These are phyloP conservation scores for Cladophialophora bantiana DNA, from an alignment of 2,329 filamentous ascomycete genomes.

Conservation along the genomic window DNA sequence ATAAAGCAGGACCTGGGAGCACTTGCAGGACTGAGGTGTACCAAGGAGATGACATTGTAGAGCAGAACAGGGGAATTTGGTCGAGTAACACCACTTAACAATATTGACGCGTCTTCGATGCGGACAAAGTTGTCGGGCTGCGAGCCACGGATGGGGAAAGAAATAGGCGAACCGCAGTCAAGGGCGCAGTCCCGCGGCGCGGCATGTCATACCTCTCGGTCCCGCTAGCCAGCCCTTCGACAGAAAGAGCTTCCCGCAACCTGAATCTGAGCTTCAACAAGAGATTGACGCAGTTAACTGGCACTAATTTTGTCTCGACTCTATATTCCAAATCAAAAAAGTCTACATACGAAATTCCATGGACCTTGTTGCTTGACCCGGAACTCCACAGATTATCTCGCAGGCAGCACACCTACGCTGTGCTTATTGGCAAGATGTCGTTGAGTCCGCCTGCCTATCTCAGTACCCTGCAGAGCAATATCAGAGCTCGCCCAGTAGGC, in stretches of 20 bases:
- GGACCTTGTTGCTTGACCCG: slow-evolving; percentile 9
- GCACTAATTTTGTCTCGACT: slow-evolving; percentile 16
- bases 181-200: slow-evolving; percentile 6
- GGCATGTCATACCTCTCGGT: slow-evolving; percentile 16
- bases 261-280: slow-evolving; percentile 15
- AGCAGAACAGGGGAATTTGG: slow-evolving; percentile 4
- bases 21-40: neutral
- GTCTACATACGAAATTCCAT: slow-evolving; percentile 5
- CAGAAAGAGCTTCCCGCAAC: slow-evolving; percentile 18
- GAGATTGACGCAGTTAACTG: slow-evolving; percentile 4
- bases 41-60: slow-evolving; percentile 15
- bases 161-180: slow-evolving; percentile 1
- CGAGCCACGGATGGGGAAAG: slow-evolving; percentile 15
- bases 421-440: slow-evolving; percentile 67
- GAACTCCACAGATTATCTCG: slow-evolving; percentile 8
- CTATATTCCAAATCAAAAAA: slow-evolving; percentile 14
- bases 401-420: slow-evolving; percentile 34
- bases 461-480: slow-evolving; percentile 92
- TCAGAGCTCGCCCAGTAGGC: slow-evolving; percentile 76
- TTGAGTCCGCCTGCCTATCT: slow-evolving; percentile 82
- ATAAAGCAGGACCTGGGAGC: neutral
- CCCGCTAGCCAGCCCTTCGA: slow-evolving; percentile 7
- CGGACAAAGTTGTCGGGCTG: slow-evolving; percentile 22
- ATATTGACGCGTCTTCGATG: slow-evolving; percentile 29
- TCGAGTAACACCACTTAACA: neutral